Base-by-base conservation (phyloP, 805 yeast genomes). In the Schwanniomyces vanrijiae region DNA sequence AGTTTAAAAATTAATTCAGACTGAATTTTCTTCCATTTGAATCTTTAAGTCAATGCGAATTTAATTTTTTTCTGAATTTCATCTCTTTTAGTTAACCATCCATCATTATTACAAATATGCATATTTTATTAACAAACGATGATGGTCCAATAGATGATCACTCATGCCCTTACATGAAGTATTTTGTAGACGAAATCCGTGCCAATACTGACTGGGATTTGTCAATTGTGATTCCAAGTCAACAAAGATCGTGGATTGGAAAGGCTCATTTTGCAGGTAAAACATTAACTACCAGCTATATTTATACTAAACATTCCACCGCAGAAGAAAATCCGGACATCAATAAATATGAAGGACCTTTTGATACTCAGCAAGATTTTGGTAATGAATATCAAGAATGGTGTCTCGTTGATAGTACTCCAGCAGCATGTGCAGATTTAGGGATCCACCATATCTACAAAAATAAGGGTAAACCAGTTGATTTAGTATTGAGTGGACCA, bases 221-320 rank as follows among this genome's bases (percentile, higher is more conserved):
- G 26, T 82, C 90, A 20, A 83, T 91, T 18, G 90, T 86, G 22
- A 85, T 94, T 2, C 99, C 99, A 10, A 78, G 83, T 44, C 96
- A 89, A 47, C 84, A 81, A 57, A 74, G 94, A 56, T 91, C 97
- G 11, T 94, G 99, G 99, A 92, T 90, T 47, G 97, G 97, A 31
- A 94, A 94, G 65, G 98, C 99, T 5, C 97, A 91, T 71, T 83
- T 94, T 59, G 95, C 95, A 0, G 92, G 90, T 5, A 77, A 79
- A 52, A 77, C 81, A 22, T 70, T 86, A 35, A 68, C 80, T 2
- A 80, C 86, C 1, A 72, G 80, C 2, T 88, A 81, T 60, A 73
- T 86, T n/a, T 88, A 88, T 57, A 77, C 87, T 16, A 49, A 60
- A 43, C 49, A 55, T 29, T 62, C 70, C 31, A 74, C 80, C 0